Conservation (phyloP, 352 stramenopile species). For the Globisporangium takayamanum region DNA sequence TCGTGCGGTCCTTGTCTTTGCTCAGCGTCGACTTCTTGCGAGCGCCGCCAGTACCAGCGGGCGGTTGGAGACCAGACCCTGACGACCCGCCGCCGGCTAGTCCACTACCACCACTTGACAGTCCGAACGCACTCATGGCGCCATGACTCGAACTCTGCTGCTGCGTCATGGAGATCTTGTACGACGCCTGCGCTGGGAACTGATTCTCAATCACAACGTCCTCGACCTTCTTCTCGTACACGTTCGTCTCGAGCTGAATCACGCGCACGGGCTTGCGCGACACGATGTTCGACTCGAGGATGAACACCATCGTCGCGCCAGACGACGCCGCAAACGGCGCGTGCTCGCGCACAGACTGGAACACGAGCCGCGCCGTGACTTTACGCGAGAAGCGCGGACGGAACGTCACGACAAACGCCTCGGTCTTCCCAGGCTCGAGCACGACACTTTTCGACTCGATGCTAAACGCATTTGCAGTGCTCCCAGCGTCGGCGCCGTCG, state of each 20-base stretch:
- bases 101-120: too few relatives aligned
- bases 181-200: slow-evolving; percentile 64
- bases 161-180: slow-evolving; percentile 61
- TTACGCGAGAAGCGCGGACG: slow-evolving; percentile 80
- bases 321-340: slow-evolving; percentile 13
- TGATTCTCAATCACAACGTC: slow-evolving; percentile 87
- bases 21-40: slow-evolving; percentile 10
- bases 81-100: too few relatives aligned
- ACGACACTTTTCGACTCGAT: slow-evolving; percentile 63
- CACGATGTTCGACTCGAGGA: slow-evolving; percentile 79
- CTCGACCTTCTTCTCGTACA: slow-evolving; percentile 73
- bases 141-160: background rate
- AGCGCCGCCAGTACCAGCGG: background rate
- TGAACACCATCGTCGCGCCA: slow-evolving; percentile 87
- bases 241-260: slow-evolving; percentile 70
- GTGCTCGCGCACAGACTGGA: slow-evolving; percentile 60
- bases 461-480: slow-evolving; percentile 31
- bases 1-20: slow-evolving; percentile 5
- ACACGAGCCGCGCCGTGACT: slow-evolving; percentile 84
- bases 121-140: too few relatives aligned
- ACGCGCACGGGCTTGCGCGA: slow-evolving; percentile 67
- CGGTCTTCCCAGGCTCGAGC: slow-evolving; percentile 70
- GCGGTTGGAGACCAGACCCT: background rate
- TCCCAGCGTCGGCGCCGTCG: slow-evolving; percentile 26
- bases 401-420: slow-evolving; percentile 79